Conservation (phyloP, 2,329 filamentous ascomycete species). For the Triangularia setosa region DNA sequence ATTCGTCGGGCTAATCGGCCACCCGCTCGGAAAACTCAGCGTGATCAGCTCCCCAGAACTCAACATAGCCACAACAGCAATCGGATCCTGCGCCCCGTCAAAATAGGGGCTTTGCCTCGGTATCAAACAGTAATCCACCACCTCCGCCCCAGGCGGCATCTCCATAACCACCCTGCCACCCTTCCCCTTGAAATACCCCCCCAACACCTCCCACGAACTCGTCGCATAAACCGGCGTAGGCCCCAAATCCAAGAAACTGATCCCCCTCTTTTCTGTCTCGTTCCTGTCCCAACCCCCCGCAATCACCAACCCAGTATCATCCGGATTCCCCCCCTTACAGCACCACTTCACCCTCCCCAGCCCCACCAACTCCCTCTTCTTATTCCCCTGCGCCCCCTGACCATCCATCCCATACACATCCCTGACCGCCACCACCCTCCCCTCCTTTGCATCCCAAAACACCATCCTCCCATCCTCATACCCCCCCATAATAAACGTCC, state of each 20-base stretch:
- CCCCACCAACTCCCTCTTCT: slow-evolving; percentile 61
- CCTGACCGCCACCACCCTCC: slow-evolving; percentile 75
- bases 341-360: slow-evolving; percentile 85
- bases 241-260: slow-evolving; percentile 88
- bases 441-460: slow-evolving; percentile 91
- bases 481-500: slow-evolving; percentile 80
- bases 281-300: slow-evolving; percentile 73
- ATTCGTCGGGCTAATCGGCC: slow-evolving; percentile 87
- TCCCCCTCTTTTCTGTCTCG: slow-evolving; percentile 63
- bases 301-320: slow-evolving; percentile 85
- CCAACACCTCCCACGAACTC: slow-evolving; percentile 79
- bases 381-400: slow-evolving; percentile 52
- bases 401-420: slow-evolving; percentile 75
- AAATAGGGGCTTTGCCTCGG: slow-evolving; percentile 83
- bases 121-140: slow-evolving; percentile 77
- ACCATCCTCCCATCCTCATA: slow-evolving; percentile 90
- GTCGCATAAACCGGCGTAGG: slow-evolving; percentile 87
- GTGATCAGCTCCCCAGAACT: slow-evolving; percentile 86
- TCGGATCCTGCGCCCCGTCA: slow-evolving; percentile 81
- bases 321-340: slow-evolving; percentile 77
- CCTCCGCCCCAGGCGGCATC: slow-evolving; percentile 71
- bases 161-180: slow-evolving; percentile 65
- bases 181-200: slow-evolving; percentile 76
- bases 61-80: slow-evolving; percentile 75
- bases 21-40: slow-evolving; percentile 86